These are phyloP conservation scores for Diaporthe helianthi DNA, from an alignment of 2,329 filamentous ascomycete species.

Conservation along the genomic window DNA sequence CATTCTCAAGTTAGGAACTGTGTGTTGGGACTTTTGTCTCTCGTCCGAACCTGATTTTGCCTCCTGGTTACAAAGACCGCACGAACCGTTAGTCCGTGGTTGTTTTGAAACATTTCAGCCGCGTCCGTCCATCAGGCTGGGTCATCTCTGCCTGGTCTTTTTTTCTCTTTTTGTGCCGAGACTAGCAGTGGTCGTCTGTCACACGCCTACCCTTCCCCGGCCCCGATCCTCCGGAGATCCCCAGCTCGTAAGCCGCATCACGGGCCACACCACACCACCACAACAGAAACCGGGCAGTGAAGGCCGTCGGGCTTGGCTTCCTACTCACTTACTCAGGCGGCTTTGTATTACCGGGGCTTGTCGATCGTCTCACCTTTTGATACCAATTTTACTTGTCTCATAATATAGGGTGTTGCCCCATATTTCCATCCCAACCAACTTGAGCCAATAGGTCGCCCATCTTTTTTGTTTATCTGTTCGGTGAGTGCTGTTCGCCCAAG, in stretches of 20 bases:
- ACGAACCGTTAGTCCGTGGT: constrained; percentile 2
- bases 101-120: background rate
- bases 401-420: constrained; percentile 6
- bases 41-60: background rate
- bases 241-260: constrained; percentile 27
- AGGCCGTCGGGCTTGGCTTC: constrained; percentile 16
- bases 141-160: background rate
- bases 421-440: background rate
- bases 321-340: constrained; percentile 4
- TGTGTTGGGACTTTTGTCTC: background rate
- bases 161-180: background rate
- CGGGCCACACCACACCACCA: background rate
- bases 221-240: constrained; percentile 31
- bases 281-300: background rate
- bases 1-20: background rate
- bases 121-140: background rate
- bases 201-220: background rate
- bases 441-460: background rate
- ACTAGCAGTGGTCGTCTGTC: background rate
- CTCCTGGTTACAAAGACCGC: background rate
- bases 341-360: background rate
- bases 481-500: background rate
- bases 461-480: no score
- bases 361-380: background rate
- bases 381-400: constrained; percentile 20